Conservation (phyloP, 1,139 yeast genomes). For the Kodamaea plutei region DNA sequence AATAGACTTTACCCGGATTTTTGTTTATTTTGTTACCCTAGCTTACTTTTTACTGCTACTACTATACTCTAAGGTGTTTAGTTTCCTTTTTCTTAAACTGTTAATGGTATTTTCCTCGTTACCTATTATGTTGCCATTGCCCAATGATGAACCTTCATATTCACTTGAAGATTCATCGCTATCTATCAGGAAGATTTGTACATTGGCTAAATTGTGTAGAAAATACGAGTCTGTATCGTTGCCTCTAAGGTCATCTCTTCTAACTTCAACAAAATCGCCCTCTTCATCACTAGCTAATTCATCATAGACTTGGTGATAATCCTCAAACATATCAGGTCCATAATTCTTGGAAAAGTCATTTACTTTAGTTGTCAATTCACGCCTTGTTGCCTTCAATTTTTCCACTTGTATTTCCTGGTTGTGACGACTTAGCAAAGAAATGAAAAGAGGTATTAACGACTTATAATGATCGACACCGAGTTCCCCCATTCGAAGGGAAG, state of each 20-base stretch:
- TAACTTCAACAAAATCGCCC: slow-evolving; percentile 8
- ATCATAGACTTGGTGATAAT: slow-evolving; percentile 37
- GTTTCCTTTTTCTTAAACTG: too few species aligned
- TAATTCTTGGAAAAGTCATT: slow-evolving; percentile 64
- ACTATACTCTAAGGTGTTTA: too few species aligned
- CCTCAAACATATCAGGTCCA: slow-evolving; percentile 79
- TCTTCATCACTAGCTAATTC: slow-evolving; percentile 20
- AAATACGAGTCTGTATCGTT: slow-evolving; percentile 9
- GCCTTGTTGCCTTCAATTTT: slow-evolving; percentile 52
- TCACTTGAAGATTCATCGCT: too few species aligned
- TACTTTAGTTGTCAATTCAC: slow-evolving; percentile 53
- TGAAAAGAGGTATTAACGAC: slow-evolving; percentile 36
- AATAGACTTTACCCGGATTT: too few species aligned
- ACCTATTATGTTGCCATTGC: too few species aligned
- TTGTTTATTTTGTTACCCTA: too few species aligned
- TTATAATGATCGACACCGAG: slow-evolving; percentile 39
- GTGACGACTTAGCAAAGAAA: slow-evolving; percentile 42
- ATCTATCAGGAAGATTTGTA: slow-evolving; percentile 37
- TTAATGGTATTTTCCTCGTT: too few species aligned
- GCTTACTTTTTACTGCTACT: too few species aligned
- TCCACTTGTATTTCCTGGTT: slow-evolving; percentile 36
- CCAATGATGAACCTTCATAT: too few species aligned
- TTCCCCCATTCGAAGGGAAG: slow-evolving; percentile 42
- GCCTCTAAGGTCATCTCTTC: slow-evolving; percentile 1
- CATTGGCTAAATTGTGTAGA: slow-evolving; percentile 25